These are phyloP conservation scores for Vickermania spadyakhi DNA, from an alignment of 208 protist genomes.

Conservation along the genomic window DNA sequence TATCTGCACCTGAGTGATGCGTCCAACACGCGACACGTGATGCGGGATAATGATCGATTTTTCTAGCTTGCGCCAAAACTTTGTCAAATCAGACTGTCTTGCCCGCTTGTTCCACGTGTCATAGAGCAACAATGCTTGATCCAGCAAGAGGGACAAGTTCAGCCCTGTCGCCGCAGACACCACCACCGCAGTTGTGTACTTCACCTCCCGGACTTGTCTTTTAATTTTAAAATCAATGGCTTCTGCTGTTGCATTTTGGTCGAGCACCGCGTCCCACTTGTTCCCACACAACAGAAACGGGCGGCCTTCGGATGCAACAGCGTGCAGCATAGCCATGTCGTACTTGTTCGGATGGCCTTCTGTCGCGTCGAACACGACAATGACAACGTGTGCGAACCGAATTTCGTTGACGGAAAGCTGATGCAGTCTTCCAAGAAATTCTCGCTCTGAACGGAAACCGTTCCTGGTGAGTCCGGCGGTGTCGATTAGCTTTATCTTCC, in stretches of 20 bases:
- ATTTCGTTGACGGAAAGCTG: constrained; percentile 70
- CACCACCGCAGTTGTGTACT: constrained; percentile 86
- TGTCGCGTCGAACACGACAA: constrained; percentile 89
- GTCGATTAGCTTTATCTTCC: constrained; percentile 85
- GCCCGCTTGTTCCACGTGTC: constrained; percentile 89
- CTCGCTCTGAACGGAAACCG: constrained; percentile 67
- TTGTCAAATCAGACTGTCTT: constrained; percentile 64
- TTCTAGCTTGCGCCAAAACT: constrained; percentile 88
- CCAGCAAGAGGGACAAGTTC: constrained; percentile 85
- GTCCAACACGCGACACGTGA: constrained; percentile 76
- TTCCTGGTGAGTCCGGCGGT: constrained; percentile 75
- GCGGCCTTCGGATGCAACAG: constrained; percentile 72
- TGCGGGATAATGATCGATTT: constrained; percentile 85
- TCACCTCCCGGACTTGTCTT: constrained; percentile 82
- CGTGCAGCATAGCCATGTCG: constrained; percentile 86
- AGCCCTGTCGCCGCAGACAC: constrained; percentile 79
- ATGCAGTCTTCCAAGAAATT: constrained; percentile 79
- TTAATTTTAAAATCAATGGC: constrained; percentile 92
- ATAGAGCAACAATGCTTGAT: constrained; percentile 76
- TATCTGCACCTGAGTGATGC: constrained; percentile 81
- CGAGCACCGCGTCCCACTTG: constrained; percentile 89
- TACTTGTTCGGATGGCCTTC: constrained; percentile 89
- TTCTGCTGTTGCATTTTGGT: constrained; percentile 82
- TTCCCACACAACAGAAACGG: constrained; percentile 87
- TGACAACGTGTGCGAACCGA: constrained; percentile 77